Conservation (phyloP, 2,329 filamentous ascomycete genomes). For the Colletotrichum sojae region DNA sequence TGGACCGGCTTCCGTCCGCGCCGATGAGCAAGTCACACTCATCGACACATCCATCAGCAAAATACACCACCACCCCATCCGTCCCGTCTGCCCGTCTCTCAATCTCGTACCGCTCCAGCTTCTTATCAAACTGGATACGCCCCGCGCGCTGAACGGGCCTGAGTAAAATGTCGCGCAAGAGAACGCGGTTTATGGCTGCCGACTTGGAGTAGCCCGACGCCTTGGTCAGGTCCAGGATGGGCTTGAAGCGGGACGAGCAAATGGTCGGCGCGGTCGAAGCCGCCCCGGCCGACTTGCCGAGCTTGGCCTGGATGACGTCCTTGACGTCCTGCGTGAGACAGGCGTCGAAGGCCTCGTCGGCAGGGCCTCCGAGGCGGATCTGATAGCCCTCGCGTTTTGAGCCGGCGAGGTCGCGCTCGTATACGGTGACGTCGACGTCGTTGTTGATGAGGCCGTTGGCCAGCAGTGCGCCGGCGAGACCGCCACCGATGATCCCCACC, state of each 20-base stretch:
- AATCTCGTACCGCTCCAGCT: not conserved
- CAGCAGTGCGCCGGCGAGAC: not conserved
- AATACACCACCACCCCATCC: not conserved
- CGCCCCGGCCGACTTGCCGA: not conserved
- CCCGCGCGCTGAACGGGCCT: not conserved
- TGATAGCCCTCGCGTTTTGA: not conserved
- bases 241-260: not conserved
- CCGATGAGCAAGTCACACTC: slow-evolving; percentile 7
- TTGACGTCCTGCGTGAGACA: not conserved
- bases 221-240: not conserved
- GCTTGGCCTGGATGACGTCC: not conserved
- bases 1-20: not conserved
- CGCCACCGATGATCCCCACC: slow-evolving; percentile 1
- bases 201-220: not conserved
- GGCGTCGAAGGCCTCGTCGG: not conserved
- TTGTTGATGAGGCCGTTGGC: not conserved
- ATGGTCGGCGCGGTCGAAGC: not conserved
- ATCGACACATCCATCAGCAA: not conserved
- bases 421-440: not conserved
- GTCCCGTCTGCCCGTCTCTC: not conserved
- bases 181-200: not conserved
- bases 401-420: not conserved
- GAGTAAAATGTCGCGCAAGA: not conserved
- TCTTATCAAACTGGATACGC: not conserved
- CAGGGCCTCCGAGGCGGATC: not conserved